Base-by-base conservation (phyloP, 2,329 filamentous ascomycete species). In the Gliomastix tumulicola region DNA sequence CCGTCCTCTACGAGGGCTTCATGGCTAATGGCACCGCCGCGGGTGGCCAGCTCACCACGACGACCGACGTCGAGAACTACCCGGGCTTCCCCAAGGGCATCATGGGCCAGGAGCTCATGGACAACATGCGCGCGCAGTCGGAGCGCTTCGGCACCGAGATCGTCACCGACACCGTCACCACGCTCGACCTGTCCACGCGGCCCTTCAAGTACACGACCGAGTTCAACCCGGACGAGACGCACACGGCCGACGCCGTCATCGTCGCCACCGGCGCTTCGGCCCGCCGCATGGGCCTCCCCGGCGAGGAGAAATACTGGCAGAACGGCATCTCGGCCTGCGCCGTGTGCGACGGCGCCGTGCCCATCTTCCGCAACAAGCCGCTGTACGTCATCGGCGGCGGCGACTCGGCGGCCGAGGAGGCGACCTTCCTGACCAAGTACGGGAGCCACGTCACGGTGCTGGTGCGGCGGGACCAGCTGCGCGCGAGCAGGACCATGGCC, bases 31-130 rank as follows among this genome's bases (percentile, higher is more conserved):
- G 90, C 55, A 94, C 94, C 53, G 92, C 92, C 7, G 88, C 92
- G 31, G 92, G 92, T 49, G 92, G 92, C 40, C 92, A 98, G 73
- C 75, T 98, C 49, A 98, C 94, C 38, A 98, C 94, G 19, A 98
- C 92, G 38, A 97, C 94, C 54, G 94, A 98, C 49, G 81, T 98
- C 41, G 92, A 98, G 72, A 98, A 98, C 76, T 98, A 84, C 66
- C 92, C 92, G 19, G 92, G 92, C 33, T 98, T 97, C 69, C 84
- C 86, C 54, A 77, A 86, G 51, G 85, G 83, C 45, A 88, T 98
- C 59, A 84, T 88, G 65, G 92, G 92, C 48, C 66, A 76, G 39
- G 83, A 88, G 55, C 71, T 98, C 48, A 98, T 98, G 92, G 90
- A 96, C 49, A 78, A 82, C 61, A 97, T 98, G 90, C 84, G 84